Conservation (phyloP, 768 basidiomycete species). For the Hygrophorus russula region DNA sequence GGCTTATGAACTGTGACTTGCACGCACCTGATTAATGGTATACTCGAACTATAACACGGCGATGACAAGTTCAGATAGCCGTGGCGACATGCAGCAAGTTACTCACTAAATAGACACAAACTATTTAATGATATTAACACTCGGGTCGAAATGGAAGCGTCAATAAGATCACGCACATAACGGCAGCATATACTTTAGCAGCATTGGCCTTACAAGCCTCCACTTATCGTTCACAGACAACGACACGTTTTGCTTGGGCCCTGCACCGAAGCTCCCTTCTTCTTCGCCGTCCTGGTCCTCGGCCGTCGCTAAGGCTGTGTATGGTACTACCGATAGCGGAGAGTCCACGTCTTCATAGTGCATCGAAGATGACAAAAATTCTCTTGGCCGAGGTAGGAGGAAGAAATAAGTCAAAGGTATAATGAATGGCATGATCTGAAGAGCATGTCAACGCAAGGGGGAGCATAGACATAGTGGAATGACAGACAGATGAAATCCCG, state of each 20-base stretch:
- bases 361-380: conserved; percentile 32
- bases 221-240: conserved; percentile 71
- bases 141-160: conserved; percentile 1
- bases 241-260: conserved; percentile 33
- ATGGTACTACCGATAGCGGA: conserved; percentile 24
- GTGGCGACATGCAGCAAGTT: background rate
- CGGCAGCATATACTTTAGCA: conserved; percentile 85
- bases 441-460: conserved; percentile 1
- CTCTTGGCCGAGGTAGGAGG: conserved; percentile 54
- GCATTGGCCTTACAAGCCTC: conserved; percentile 66
- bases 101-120: conserved; percentile 36
- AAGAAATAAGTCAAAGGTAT: conserved; percentile 71
- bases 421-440: conserved; percentile 69
- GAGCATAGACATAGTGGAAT: background rate
- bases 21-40: conserved; percentile 71
- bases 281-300: conserved; percentile 33
- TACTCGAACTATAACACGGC: conserved; percentile 59
- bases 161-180: conserved; percentile 51
- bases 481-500: conserved; percentile 66
- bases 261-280: conserved; percentile 22
- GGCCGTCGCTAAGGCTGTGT: conserved; percentile 30
- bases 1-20: conserved; percentile 1
- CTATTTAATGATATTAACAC: conserved; percentile 11
- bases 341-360: conserved; percentile 26
- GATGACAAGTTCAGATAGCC: background rate